Conservation (phyloP, 768 basidiomycete species). For the Panellus pusillus region DNA sequence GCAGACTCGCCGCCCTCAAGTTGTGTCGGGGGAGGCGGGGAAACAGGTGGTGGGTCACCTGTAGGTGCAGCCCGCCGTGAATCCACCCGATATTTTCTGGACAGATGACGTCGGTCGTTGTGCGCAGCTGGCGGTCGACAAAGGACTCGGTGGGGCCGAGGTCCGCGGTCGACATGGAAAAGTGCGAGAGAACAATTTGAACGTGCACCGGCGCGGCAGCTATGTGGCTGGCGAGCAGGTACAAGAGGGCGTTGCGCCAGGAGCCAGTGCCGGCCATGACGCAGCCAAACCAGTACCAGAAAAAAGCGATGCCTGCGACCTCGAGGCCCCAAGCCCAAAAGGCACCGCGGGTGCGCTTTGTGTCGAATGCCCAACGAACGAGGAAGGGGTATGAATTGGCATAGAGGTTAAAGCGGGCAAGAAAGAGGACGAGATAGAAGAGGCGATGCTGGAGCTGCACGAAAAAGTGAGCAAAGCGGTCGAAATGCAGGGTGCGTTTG, state of each 20-base stretch:
- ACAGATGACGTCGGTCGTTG: constrained; percentile 96
- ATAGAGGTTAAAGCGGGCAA: constrained; percentile 96
- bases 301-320: constrained; percentile 71
- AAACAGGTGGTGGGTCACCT: constrained; percentile 97
- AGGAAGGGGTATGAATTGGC: constrained; percentile 81
- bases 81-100: constrained; percentile 79
- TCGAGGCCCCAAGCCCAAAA: constrained; percentile 82
- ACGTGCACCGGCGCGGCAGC: constrained; percentile 91
- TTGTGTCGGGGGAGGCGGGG: constrained; percentile 95
- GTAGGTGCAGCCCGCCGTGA: constrained; percentile 96
- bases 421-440: constrained; percentile 87
- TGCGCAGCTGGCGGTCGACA: constrained; percentile 90
- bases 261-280: constrained; percentile 71
- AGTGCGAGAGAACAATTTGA: constrained; percentile 96
- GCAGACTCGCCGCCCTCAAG: constrained; percentile 72
- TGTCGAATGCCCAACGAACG: constrained; percentile 62
- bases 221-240: constrained; percentile 82
- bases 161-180: constrained; percentile 91
- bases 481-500: constrained; percentile 81
- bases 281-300: constrained; percentile 84
- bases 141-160: constrained; percentile 91
- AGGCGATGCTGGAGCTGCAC: constrained; percentile 85
- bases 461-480: constrained; percentile 62
- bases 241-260: constrained; percentile 68
- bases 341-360: constrained; percentile 63